Base-by-base conservation (phyloP, 805 yeast species). In the Scheffersomyces spartinae region DNA sequence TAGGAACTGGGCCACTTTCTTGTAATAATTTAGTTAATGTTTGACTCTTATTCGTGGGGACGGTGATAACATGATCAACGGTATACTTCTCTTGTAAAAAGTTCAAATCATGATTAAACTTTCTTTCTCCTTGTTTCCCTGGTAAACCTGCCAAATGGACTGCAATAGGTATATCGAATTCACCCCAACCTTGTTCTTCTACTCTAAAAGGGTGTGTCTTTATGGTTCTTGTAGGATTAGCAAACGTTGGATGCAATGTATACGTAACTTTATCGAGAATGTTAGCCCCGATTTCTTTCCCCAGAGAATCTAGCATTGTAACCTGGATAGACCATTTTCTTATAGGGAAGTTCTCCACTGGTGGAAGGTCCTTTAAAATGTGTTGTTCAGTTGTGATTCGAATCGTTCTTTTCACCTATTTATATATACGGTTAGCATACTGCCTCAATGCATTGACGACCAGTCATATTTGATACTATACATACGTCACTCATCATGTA, bases 121-220 rank as follows among this genome's bases (percentile, higher is more conserved):
- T 81, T 34, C 79, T 68, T 50, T 86, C 96, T 25, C 97, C 97
- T 28, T 77, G 80, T 45, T 79, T 81, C 32, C 93, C 97, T 13
- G 50, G 43, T 23, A 60, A 42, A 9, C 67, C 67, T 11, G 77
- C 65, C 23, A 81, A 58, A 33, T 79, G 79, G 21, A 86, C 61
- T 17, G 80, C 66, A 33, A 91, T 75, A 19, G 81, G 81, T 47
- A 91, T 68, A 45, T 86, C 95, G 44, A 88, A 88, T 39, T 88
- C 97, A 49, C 97, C 98, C 97, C 98, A 88, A 26, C 98, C 98
- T 57, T 83, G 77, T 51, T 88, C 98, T 43, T 74, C 81, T 30
- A 88, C 78, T 45, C 57, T 69, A 56, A 86, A 88, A 7, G 98
- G 98, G 7, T 80, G 70, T 43, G 75, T 76, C 44, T 80, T 82